Base-by-base conservation (phyloP, 495 filamentous ascomycete species). In the Aspergillus sclerotiicarbonarius region DNA sequence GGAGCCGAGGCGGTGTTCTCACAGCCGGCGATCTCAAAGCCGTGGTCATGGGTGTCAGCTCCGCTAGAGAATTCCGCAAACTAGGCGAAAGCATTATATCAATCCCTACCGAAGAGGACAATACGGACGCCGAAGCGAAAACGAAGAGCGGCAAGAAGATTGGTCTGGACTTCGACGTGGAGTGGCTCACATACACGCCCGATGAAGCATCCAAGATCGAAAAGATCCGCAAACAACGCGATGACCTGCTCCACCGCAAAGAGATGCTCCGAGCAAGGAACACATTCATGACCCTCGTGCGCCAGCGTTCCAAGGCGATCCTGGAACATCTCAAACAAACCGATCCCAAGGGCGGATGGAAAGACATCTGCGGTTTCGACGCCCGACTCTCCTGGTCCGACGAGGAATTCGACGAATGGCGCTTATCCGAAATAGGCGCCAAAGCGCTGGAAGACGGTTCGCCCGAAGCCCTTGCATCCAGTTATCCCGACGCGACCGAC, bases 141-240 rank as follows among this genome's bases (percentile, higher is more conserved):
- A 86, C 87, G 67, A 85, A 91, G 63, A 82, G 80, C 35, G 86
- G 89, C 72, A 90, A 90, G 51, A 90, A 93, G 58, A 88, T 94
- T 64, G 86, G 65, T 8, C 58, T 76, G 8, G 74, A 75, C 31
- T 57, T 70, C 54, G 59, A 72, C 33, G 56, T 63, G 35, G 58
- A 65, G 18, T 67, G 63, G 49, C 58, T 74, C 19, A 69, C 62
- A 20, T 80, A 78, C 61, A 74, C 78, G 0, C 53, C 66, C 6
- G 71, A 77, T 10, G 80, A 82, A 46, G 66, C 65, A 7, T 57
- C 68, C 16, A 72, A 71, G 35, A 64, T 82, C 21, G 71, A 73
- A 41, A 74, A 76, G 45, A 61, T 82, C n/a, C 71, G 71, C 32
- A 67, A 70, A 45, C 65, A 59, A 33, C 73, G 74, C 1, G 67